Evolutionary conservation across 2,329 filamentous ascomycete species (phyloP), one percentile per base, ranked within the genome.

Genomic region (Sarocladium kiliense): DNA sequence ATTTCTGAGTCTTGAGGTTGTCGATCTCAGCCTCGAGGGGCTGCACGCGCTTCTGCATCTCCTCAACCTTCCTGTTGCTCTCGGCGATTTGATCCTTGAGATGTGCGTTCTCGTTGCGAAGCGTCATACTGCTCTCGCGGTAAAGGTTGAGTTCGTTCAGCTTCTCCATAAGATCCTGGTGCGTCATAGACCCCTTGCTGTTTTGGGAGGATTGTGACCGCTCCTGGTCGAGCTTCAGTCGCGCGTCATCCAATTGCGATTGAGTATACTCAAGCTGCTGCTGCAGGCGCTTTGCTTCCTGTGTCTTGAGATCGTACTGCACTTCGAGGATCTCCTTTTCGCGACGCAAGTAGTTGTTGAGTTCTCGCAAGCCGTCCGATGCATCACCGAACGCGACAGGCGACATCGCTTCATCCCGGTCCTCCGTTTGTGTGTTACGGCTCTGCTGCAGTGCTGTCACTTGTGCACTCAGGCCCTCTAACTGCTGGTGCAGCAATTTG

Each of bases 291-390:
- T 95, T 96, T 54, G 85, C 80, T 71, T 99, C 94, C 63, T 96
- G 90, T 0, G 86, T 80, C 64, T 93, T 92, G 44, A 97, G 78
- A 62, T 97, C 92, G 64, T 91, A 89, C 65, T 97, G 93, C n/a
- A 97, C 90, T 63, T 99, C 93, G 9, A 97, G 81, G 61, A 99
- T 97, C 68, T 97, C 94, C 76, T 97, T 99, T 73, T 99, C 95
- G 41, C 91, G 88, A 45, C 93, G 87, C 58, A 99, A 77, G 69
- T 94, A 99, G 58, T 84, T 88, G 72, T 96, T 95, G 56, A 99
- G 83, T 65, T 97, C 93, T 58, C 94, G 88, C 10, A 96, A 81
- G 54, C 89, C 89, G 61, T 91, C 89, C 10, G 86, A 75, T 39
- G 82, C 84, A 34, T 83, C 77, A 53, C 84, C 78, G 3, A 81